Evolutionary conservation across 345 rosid genomes (phyloP).

Genomic region (Bretschneidera sinensis): DNA sequence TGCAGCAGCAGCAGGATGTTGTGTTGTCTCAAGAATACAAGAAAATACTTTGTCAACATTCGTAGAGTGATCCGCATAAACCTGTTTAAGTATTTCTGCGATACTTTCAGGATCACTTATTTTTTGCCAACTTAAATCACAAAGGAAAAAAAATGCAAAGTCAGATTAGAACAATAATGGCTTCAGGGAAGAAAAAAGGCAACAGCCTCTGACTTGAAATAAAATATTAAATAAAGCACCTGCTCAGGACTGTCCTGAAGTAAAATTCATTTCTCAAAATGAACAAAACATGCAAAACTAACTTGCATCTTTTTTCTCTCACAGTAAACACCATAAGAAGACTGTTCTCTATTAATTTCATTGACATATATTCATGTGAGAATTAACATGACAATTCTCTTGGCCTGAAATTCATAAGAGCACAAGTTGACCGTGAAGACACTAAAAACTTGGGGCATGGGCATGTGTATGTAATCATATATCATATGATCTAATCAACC

Average conservation of each 20-base stretch:
- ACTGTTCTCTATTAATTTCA: not conserved
- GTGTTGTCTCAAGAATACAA: conserved; percentile 66
- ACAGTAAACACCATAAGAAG: not conserved
- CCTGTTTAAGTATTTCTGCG: conserved; percentile 78
- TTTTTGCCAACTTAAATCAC: conserved; percentile 71
- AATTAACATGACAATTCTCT: not conserved
- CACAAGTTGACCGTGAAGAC: too few species aligned
- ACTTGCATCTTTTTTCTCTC: not conserved
- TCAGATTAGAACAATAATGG: not conserved
- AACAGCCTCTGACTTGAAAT: not conserved
- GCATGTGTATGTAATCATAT: too few species aligned
- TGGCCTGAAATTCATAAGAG: not conserved
- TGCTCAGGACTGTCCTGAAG: too few species aligned
- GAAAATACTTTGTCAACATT: conserved; percentile 78
- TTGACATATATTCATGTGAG: too few species aligned
- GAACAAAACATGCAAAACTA: too few species aligned
- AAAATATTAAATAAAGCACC: too few species aligned
- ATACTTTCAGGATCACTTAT: conserved; percentile 86
- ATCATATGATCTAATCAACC: conserved; percentile 6
- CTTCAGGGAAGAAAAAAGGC: not conserved
- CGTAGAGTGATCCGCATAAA: conserved; percentile 81
- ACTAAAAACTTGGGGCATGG: not conserved
- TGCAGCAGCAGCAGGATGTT: conserved; percentile 97
- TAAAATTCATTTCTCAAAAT: too few species aligned
- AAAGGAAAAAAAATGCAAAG: conserved; percentile 3